Base-by-base conservation (phyloP, 305 asterid genomes). In the Plantago coronopus region DNA sequence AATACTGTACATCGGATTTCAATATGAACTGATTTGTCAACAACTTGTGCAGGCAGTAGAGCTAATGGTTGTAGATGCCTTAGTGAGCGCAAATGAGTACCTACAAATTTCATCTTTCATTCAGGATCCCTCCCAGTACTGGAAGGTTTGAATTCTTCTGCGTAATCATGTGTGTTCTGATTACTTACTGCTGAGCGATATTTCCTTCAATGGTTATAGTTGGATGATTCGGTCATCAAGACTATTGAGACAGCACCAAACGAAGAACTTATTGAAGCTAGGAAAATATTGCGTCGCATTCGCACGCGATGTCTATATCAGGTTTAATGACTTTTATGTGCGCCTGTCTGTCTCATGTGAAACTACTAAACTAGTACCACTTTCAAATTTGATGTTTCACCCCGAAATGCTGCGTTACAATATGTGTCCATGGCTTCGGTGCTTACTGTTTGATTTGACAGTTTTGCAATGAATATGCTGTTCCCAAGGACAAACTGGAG, bases 381-480 rank as follows among this genome's bases (percentile, higher is more conserved):
- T 34, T 17, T 19, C 13, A n/a, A 43, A 38, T 29, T 20, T 54
- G 20, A 7, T 60, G 31, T 7, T 64, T 11, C 44, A 44, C 20
- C 45, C 25, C 51, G 49, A 45, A 61, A 13, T 38, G 38, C 10
- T 29, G 37, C 43, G 60, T 62, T 44, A 20, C 48, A 21, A 38
- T 58, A n/a, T 54, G 44, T 29, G 27, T n/a, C n/a, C 38, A 7
- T 23, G 38, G 27, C 67, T 61, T 17, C n/a, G n/a, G 49, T 31
- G 29, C 16, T 65, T 27, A 22, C 37, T 14, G 40, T 56, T 48
- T 31, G 6, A 17, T 69, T 60, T 72, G 68, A 58, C 79, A 91
- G 98, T 91, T 78, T 68, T 88, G 96, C 77, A 91, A 91, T 48
- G 98, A 91, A 72, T 91, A 82, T 74, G 76, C 82, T 74, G 98